Conservation (phyloP, 163 green algal genomes). For the Smithsoniella earleae region DNA sequence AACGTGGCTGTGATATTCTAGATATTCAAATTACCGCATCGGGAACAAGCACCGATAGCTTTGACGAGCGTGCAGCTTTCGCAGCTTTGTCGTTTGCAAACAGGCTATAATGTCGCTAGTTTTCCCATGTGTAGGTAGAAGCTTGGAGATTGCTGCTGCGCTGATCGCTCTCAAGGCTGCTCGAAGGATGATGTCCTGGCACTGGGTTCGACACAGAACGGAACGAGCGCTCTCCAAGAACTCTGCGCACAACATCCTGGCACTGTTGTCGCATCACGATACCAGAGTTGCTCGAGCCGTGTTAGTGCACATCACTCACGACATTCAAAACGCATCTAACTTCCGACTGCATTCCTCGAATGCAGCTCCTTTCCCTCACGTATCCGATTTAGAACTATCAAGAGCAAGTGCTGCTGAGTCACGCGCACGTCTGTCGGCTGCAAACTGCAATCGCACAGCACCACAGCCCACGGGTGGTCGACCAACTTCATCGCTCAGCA, state of each 20-base stretch:
- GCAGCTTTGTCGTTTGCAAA: too few species aligned
- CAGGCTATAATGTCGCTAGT: too few species aligned
- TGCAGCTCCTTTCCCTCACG: background rate
- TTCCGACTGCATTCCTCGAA: background rate
- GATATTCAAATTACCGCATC: too few species aligned
- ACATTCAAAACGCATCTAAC: constrained; percentile 13
- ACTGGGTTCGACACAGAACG: background rate
- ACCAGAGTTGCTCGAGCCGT: background rate
- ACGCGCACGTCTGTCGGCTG: background rate
- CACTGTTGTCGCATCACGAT: background rate
- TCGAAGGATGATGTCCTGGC: background rate
- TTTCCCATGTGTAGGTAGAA: too few species aligned
- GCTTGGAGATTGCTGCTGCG: too few species aligned
- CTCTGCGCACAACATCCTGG: background rate
- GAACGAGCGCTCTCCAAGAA: background rate
- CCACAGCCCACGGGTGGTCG: background rate
- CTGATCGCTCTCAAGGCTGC: background rate
- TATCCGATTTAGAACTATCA: background rate
- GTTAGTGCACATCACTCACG: background rate
- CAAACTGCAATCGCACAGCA: background rate
- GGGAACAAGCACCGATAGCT: too few species aligned
- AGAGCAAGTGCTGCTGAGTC: background rate
- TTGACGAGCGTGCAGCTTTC: too few species aligned
- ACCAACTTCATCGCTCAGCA: background rate
- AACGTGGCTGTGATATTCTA: too few species aligned